Evolutionary conservation across 2,329 filamentous ascomycete genomes (phyloP).

Genomic region (Colletotrichum euphorbiae): DNA sequence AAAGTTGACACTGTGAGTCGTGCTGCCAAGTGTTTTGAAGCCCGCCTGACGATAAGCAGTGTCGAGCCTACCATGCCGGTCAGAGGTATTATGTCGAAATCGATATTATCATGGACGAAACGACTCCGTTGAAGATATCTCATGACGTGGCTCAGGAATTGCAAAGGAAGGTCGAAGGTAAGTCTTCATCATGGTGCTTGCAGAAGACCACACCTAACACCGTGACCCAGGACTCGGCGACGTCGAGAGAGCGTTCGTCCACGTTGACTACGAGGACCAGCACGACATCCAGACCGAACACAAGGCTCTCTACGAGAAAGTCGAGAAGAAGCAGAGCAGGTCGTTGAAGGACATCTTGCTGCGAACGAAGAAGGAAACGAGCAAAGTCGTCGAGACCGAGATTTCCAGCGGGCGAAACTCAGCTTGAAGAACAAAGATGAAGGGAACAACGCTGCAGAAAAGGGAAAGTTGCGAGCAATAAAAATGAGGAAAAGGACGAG

Average conservation of each 20-base stretch:
- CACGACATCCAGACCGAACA: conserved; percentile 56
- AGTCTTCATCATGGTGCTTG: not conserved
- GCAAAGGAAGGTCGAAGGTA: conserved; percentile 70
- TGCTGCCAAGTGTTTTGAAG: not conserved
- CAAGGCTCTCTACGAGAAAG: conserved; percentile 54
- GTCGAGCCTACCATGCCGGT: conserved; percentile 70
- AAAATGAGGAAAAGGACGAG: not conserved
- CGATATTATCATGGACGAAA: conserved; percentile 70
- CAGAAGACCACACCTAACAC: not conserved
- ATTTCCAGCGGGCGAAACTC: conserved; percentile 16
- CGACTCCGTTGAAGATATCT: conserved; percentile 64
- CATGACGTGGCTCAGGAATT: conserved; percentile 71
- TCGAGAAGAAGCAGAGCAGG: conserved; percentile 45
- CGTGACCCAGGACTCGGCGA: conserved; percentile 45
- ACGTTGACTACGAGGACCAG: conserved; percentile 58
- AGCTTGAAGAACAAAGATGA: not conserved
- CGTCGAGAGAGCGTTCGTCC: conserved; percentile 59
- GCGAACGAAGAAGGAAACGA: conserved; percentile 38
- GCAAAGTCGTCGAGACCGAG: conserved; percentile 24
- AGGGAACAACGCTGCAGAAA: not conserved
- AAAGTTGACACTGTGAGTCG: conserved; percentile 66
- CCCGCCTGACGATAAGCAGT: conserved; percentile 46
- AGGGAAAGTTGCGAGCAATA: not conserved
- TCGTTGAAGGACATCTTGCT: conserved; percentile 50
- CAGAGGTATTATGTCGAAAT: conserved; percentile 73